These are phyloP conservation scores for Saitozyma podzolica DNA, from an alignment of 768 basidiomycete genomes.

Conservation along the genomic window DNA sequence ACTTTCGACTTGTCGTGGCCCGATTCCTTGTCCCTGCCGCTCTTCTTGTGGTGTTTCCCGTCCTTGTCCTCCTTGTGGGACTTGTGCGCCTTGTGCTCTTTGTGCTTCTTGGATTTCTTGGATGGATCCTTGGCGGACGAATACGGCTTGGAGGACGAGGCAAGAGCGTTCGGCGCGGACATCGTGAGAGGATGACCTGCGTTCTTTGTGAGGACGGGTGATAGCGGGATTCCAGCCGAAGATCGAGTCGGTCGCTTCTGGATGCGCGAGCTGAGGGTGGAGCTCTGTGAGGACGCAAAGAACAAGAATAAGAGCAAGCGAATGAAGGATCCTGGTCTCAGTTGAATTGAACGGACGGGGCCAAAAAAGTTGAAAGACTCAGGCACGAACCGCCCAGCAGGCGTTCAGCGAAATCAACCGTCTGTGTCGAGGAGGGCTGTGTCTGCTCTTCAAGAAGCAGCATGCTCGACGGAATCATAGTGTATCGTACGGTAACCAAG, in stretches of 20 bases:
- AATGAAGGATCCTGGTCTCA: neutral
- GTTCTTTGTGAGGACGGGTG: neutral
- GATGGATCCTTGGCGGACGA: conserved; percentile 2
- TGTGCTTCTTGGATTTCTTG: conserved; percentile 10
- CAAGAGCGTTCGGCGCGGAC: conserved; percentile 11
- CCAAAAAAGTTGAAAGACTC: conserved; percentile 15
- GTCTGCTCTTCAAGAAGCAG: too few relatives aligned
- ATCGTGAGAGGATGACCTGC: neutral
- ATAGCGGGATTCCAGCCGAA: too few relatives aligned
- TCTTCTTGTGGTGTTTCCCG: conserved; percentile 8
- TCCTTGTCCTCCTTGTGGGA: conserved; percentile 6
- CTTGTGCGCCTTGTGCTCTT: neutral
- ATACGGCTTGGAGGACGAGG: conserved; percentile 11
- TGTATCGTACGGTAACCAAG: too few relatives aligned
- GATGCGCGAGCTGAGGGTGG: neutral
- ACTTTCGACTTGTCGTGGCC: neutral
- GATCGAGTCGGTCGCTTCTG: too few relatives aligned
- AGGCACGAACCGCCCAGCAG: neutral
- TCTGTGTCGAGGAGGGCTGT: too few relatives aligned
- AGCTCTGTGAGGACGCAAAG: neutral
- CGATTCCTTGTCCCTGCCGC: neutral
- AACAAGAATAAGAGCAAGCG: neutral
- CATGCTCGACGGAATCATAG: too few relatives aligned
- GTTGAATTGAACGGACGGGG: neutral
- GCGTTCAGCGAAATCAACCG: too few relatives aligned